Evolutionary conservation across 345 rosid genomes (phyloP).

Genomic region (Acer negundo): DNA sequence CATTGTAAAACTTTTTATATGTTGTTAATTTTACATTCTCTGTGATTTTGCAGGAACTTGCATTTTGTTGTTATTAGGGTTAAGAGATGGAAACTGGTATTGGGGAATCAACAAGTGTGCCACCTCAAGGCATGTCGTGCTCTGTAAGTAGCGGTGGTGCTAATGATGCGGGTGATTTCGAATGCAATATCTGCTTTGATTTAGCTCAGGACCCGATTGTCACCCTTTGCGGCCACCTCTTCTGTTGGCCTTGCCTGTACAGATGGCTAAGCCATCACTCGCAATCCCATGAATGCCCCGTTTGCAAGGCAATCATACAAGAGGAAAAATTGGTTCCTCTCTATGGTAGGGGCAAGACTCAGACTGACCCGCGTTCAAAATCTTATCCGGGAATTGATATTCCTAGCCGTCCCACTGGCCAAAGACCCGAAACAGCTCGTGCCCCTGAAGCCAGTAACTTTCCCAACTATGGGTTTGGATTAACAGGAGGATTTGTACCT

Average conservation of each 20-base stretch:
- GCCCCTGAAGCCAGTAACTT: constrained; percentile 50
- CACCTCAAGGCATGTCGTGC: constrained; percentile 36
- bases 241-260: constrained; percentile 91
- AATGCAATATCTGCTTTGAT: constrained; percentile 95
- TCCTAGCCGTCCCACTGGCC: constrained; percentile 73
- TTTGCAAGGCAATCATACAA: constrained; percentile 86
- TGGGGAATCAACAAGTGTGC: constrained; percentile 51
- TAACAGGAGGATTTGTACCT: constrained; percentile 72
- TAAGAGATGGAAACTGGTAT: constrained; percentile 52
- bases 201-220: constrained; percentile 87
- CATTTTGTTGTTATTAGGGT: constrained; percentile 5
- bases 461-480: constrained; percentile 61
- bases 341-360: constrained; percentile 88
- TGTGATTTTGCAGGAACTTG: constrained; percentile 6
- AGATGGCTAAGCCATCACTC: constrained; percentile 89
- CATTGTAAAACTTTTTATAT: neutral
- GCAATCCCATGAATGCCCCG: constrained; percentile 83
- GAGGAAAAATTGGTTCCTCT: constrained; percentile 95
- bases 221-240: constrained; percentile 91
- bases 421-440: constrained; percentile 72
- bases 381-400: constrained; percentile 67
- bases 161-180: constrained; percentile 76
- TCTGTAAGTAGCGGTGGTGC: constrained; percentile 30
- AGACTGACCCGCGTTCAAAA: constrained; percentile 70
- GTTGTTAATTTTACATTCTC: neutral